These are phyloP conservation scores for Neoboletus magnificus DNA, from an alignment of 768 basidiomycete genomes.

Conservation along the genomic window DNA sequence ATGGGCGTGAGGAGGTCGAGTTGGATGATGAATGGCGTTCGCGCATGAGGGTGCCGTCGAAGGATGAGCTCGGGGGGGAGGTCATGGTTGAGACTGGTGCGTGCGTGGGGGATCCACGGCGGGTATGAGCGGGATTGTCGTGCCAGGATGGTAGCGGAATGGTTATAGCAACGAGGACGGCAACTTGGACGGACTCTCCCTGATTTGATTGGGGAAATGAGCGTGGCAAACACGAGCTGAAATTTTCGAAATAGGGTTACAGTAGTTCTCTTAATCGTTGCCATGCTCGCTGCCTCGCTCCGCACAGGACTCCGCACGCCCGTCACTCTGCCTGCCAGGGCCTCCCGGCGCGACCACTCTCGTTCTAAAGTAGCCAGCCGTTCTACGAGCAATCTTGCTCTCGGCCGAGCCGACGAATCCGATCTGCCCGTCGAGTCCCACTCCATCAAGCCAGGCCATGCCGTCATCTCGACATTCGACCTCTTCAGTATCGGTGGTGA, in stretches of 20 bases:
- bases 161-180: too few relatives aligned
- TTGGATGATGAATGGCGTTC: constrained; percentile 23
- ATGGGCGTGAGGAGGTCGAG: constrained; percentile 30
- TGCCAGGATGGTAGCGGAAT: background rate
- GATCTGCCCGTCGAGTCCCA: constrained; percentile 8
- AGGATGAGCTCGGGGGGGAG: constrained; percentile 10
- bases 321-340: background rate
- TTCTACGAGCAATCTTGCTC: constrained; percentile 6
- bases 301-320: constrained; percentile 7
- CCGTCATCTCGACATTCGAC: constrained; percentile 92
- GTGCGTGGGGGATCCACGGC: background rate
- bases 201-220: background rate
- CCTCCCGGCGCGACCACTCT: constrained; percentile 5
- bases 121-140: background rate
- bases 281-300: constrained; percentile 7
- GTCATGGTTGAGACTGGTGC: constrained; percentile 13
- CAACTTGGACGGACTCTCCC: background rate
- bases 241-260: too few relatives aligned
- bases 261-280: too few relatives aligned
- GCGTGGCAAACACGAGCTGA: background rate
- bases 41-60: constrained; percentile 19
- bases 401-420: background rate
- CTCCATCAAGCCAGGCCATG: constrained; percentile 59
- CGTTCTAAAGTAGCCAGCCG: background rate
- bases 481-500: constrained; percentile 86